Evolutionary conservation across 164 flowering plant species (phyloP), one percentile per base, ranked within the genome.

Genomic region (Amborella trichopoda): DNA sequence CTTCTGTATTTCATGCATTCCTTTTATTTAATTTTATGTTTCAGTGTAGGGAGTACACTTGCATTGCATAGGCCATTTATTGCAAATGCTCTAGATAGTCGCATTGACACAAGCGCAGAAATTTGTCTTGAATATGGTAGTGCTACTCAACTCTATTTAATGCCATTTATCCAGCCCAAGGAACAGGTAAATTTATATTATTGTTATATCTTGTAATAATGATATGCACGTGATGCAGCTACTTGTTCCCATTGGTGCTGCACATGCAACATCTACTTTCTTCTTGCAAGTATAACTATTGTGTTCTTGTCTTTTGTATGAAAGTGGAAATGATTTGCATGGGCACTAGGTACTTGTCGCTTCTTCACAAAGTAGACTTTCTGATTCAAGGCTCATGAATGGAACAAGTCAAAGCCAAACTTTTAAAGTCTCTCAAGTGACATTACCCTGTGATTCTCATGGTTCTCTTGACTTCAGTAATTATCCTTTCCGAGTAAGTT

Each of bases 111-210:
- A 40, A 49, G 49, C 27, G 74, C 63, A 44, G 78, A 73, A 48
- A 26, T 87, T 41, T 81, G 81, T 66, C 93, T 87, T 68, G 98
- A 91, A 72, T 91, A 80, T 73, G 98, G 96, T 50, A 83, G 85
- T 71, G 87, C 77, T 18, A 87, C 96, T 36, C 95, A 83, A 39
- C 58, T 91, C 26, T 91, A 78, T 67, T 51, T 91, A 68, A 87
- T 84, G 40, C 98, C 98, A 39, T 67, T 62, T 38, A 55, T 77
- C 53, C 84, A 61, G 26, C 93, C 72, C 17, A 81, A 75, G 55
- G 95, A 91, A 60, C 94, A 81, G 67, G 98, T 78, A 63, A 53
- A 69, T 53, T 16, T 37, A n/a, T n/a, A n/a, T n/a, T n/a, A n/a
- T n/a, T n/a, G n/a, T n/a, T n/a, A n/a, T n/a, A n/a, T n/a, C n/a